Percentiles rank a stretch among this genome's conserved stretches.
phyloP scores from a whole-genome alignment of 1,139 yeast species.

The Ogataea hybrid region DNA sequence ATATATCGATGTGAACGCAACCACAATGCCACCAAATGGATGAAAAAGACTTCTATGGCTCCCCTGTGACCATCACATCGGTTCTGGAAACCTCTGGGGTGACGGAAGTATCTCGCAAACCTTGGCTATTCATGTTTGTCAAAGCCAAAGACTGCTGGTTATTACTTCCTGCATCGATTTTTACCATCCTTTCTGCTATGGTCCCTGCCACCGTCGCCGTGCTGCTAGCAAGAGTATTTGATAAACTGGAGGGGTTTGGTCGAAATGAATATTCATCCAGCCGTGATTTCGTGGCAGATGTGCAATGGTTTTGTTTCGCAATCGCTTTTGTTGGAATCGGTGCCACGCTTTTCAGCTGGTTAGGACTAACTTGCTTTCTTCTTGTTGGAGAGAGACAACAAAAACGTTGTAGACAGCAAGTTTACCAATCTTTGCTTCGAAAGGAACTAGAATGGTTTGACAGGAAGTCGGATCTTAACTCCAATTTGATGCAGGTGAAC shows the following conservation, averaged over 20 bases:
- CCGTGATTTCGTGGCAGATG: conserved; percentile 40
- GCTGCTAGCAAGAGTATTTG: conserved; percentile 64
- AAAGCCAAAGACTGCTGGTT: conserved; percentile 19
- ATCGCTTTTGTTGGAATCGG: conserved; percentile 58
- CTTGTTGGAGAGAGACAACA: conserved; percentile 72
- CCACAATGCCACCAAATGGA: neutral
- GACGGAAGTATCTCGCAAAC: neutral
- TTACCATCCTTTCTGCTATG: conserved; percentile 22
- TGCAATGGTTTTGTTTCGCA: conserved; percentile 49
- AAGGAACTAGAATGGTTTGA: conserved; percentile 62
- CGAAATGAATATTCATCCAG: conserved; percentile 31
- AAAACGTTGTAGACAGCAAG: conserved; percentile 46
- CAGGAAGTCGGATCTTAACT: conserved; percentile 48
- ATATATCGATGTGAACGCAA: neutral
- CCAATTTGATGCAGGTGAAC: conserved; percentile 62
- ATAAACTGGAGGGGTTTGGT: conserved; percentile 42
- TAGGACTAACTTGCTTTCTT: conserved; percentile 63
- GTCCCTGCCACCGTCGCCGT: conserved; percentile 65
- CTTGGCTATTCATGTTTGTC: conserved; percentile 17
- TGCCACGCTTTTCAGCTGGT: conserved; percentile 51
- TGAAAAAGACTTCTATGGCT: conserved; percentile 1
- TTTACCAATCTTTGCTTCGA: conserved; percentile 40
- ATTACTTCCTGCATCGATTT: conserved; percentile 15
- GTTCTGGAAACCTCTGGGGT: neutral
- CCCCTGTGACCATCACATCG: conserved; percentile 3